phyloP scores from a whole-genome alignment of 2,329 filamentous ascomycete genomes.

The Taxawa tesnikishii region DNA sequence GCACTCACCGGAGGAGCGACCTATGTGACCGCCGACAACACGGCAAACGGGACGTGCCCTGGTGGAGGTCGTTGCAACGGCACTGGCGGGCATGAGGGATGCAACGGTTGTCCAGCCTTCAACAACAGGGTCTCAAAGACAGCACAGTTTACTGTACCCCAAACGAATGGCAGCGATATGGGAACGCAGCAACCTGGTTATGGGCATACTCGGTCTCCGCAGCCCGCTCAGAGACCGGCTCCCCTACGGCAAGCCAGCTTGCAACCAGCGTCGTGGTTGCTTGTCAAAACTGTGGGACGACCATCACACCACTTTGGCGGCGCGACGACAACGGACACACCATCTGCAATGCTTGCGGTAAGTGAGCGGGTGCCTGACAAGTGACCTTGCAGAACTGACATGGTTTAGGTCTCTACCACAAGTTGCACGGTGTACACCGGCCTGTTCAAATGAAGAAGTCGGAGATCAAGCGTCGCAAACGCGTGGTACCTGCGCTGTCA shows the following conservation, averaged over 20 bases:
- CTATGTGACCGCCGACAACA: constrained; percentile 67
- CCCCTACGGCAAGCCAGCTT: constrained; percentile 4
- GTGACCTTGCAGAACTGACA: constrained; percentile 7
- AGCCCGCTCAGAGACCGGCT: constrained; percentile 8
- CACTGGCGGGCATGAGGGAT: constrained; percentile 87
- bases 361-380: constrained; percentile 27
- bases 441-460: constrained; percentile 99
- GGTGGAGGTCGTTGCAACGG: constrained; percentile 93
- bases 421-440: constrained; percentile 84
- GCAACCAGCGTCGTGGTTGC: constrained; percentile 63
- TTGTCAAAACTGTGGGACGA: constrained; percentile 94
- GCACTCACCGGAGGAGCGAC: constrained; percentile 37
- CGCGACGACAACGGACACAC: constrained; percentile 89
- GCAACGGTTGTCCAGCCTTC: constrained; percentile 89
- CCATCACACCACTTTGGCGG: constrained; percentile 91
- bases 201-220: constrained; percentile 11
- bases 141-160: constrained; percentile 53
- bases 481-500: constrained; percentile 68
- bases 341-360: constrained; percentile 97
- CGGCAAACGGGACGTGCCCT: constrained; percentile 75
- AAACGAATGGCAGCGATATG: constrained; percentile 11
- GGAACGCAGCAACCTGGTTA: not conserved
- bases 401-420: constrained; percentile 73
- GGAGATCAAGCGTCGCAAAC: constrained; percentile 89
- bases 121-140: constrained; percentile 93